Percentiles rank a stretch among this genome's conserved stretches.
Evolutionary conservation across 2,329 filamentous ascomycete species (phyloP).

Genomic region (Aspergillus vadensis): DNA sequence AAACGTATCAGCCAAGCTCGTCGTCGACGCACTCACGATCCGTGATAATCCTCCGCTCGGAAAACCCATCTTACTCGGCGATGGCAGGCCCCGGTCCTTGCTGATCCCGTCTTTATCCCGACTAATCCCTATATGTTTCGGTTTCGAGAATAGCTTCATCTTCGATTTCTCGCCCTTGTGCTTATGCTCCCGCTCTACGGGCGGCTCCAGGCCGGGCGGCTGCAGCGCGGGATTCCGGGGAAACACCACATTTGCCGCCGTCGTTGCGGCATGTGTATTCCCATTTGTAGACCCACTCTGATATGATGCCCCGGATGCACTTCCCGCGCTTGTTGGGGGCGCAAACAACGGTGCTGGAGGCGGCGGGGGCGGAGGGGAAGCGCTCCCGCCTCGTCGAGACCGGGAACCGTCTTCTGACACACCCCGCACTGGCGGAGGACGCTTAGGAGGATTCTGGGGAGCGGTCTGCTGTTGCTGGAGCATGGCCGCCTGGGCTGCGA

Average conservation of each 20-base stretch:
- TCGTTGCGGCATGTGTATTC: slow-evolving; percentile 58
- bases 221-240: slow-evolving; percentile 51
- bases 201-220: slow-evolving; percentile 30
- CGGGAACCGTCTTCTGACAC: slow-evolving; percentile 38
- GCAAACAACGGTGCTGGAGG: slow-evolving; percentile 28
- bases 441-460: slow-evolving; percentile 51
- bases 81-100: slow-evolving; percentile 58
- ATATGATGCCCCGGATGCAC: slow-evolving; percentile 39
- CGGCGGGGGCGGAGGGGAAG: slow-evolving; percentile 38
- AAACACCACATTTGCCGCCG: slow-evolving; percentile 64
- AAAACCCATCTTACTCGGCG: slow-evolving; percentile 59
- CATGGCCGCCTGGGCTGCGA: slow-evolving; percentile 68
- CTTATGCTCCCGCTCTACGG: slow-evolving; percentile 49
- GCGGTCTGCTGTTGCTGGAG: slow-evolving; percentile 45
- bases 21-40: slow-evolving; percentile 61
- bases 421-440: slow-evolving; percentile 55
- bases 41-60: slow-evolving; percentile 55
- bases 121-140: slow-evolving; percentile 65
- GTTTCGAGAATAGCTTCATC: slow-evolving; percentile 70
- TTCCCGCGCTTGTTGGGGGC: slow-evolving; percentile 21
- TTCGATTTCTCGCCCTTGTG: slow-evolving; percentile 62
- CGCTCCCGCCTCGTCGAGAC: slow-evolving; percentile 35
- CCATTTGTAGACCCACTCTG: slow-evolving; percentile 56
- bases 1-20: slow-evolving; percentile 58
- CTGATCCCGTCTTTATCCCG: slow-evolving; percentile 55